These are phyloP conservation scores for Saccharomyces uvarum DNA, from an alignment of 1,139 yeast species.

Conservation along the genomic window DNA sequence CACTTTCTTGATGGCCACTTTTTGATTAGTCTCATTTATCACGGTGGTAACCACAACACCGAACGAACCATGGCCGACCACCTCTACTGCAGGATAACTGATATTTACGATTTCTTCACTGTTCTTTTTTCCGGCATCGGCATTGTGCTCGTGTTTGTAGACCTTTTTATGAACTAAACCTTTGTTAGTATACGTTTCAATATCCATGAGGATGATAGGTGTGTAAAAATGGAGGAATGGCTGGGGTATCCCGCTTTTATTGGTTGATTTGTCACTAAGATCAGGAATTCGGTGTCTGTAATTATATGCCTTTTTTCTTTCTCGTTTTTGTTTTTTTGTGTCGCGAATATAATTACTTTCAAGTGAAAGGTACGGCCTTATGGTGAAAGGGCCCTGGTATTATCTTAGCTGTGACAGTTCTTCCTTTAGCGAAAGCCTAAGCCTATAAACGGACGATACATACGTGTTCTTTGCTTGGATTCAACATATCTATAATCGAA, in stretches of 20 bases:
- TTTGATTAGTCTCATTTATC: conserved; percentile 63
- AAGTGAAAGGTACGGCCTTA: background rate
- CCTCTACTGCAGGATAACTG: conserved; percentile 39
- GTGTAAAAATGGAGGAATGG: background rate
- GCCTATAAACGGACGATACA: conserved; percentile 1
- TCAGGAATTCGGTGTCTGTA: background rate
- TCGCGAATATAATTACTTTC: background rate
- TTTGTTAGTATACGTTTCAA: conserved; percentile 8
- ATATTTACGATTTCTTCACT: conserved; percentile 22
- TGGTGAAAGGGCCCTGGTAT: background rate
- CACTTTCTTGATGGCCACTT: conserved; percentile 89
- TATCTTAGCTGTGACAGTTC: background rate
- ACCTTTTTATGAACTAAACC: conserved; percentile 4
- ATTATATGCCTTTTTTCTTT: background rate
- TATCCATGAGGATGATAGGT: conserved; percentile 6
- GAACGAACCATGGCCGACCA: conserved; percentile 96
- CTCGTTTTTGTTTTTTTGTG: background rate
- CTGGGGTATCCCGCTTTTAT: background rate
- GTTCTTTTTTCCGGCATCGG: background rate
- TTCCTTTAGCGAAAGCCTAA: background rate
- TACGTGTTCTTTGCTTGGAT: conserved; percentile 5
- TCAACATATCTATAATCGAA: conserved; percentile 4
- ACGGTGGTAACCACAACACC: conserved; percentile 92
- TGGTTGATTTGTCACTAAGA: background rate
- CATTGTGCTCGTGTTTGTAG: conserved; percentile 2